phyloP scores from a whole-genome alignment of 345 rosid species.

The Eucalyptus erythrocorys region DNA sequence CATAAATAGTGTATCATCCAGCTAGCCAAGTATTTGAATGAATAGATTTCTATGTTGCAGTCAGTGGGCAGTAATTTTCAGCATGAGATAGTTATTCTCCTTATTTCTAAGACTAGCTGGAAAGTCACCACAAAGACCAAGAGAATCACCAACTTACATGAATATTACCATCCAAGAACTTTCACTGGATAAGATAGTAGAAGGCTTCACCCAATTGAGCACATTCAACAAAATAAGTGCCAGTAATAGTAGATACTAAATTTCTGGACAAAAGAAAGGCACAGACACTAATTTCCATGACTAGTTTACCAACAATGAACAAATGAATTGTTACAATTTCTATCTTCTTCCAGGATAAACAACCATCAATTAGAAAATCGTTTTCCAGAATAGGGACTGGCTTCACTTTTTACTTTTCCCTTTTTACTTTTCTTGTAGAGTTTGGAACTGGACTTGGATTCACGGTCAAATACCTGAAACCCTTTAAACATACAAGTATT shows the following conservation, averaged over 20 bases:
- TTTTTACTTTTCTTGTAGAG: neutral
- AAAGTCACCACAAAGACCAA: neutral
- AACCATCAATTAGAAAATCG: neutral
- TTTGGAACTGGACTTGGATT: neutral
- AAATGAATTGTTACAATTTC: neutral
- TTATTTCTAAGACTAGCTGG: neutral
- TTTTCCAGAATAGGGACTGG: neutral
- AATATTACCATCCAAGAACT: neutral
- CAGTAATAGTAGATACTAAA: neutral
- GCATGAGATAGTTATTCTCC: neutral
- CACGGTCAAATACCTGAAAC: neutral
- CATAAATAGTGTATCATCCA: neutral
- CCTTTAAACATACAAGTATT: neutral
- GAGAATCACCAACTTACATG: neutral
- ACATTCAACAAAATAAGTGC: fast-evolving
- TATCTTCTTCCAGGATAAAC: neutral
- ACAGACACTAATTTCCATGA: neutral
- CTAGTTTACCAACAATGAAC: neutral
- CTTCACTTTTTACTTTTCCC: neutral
- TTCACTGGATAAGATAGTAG: neutral
- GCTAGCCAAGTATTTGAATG: neutral
- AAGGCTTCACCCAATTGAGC: neutral
- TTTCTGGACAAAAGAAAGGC: neutral
- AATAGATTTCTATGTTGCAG: neutral
- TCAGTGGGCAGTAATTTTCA: neutral